Evolutionary conservation across 163 green algal species (phyloP).

Genomic region (Coccomyxa subellipsoidea): DNA sequence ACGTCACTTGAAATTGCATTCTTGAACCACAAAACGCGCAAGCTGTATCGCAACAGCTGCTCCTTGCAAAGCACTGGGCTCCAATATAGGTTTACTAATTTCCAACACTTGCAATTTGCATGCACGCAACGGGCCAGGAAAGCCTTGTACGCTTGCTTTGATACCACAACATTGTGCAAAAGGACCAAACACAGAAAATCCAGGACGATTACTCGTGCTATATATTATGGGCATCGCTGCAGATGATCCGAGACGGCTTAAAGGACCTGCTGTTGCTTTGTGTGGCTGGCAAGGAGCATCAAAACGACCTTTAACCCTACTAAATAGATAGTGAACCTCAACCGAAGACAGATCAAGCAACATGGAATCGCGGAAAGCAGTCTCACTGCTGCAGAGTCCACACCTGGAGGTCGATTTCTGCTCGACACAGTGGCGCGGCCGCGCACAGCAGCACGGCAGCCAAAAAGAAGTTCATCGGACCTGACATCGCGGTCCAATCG

Average conservation of each 20-base stretch:
- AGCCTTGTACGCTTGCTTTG: no score
- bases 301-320: background rate
- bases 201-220: background rate
- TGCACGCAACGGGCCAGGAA: no score
- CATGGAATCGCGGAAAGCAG: background rate
- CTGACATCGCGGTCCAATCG: background rate
- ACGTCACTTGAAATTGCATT: no score
- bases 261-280: no score
- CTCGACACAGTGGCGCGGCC: background rate
- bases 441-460: background rate
- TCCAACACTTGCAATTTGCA: no score
- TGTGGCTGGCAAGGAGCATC: no score
- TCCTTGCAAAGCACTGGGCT: no score
- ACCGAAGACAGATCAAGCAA: background rate
- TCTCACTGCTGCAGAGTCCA: background rate
- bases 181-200: background rate
- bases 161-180: no score
- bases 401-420: background rate
- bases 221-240: background rate
- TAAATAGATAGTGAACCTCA: background rate
- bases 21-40: no score
- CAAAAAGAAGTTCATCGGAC: background rate
- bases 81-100: no score
- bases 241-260: background rate
- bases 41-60: no score